Base-by-base conservation (phyloP, 2,329 filamentous ascomycete species). In the Beauveria sp. region DNA sequence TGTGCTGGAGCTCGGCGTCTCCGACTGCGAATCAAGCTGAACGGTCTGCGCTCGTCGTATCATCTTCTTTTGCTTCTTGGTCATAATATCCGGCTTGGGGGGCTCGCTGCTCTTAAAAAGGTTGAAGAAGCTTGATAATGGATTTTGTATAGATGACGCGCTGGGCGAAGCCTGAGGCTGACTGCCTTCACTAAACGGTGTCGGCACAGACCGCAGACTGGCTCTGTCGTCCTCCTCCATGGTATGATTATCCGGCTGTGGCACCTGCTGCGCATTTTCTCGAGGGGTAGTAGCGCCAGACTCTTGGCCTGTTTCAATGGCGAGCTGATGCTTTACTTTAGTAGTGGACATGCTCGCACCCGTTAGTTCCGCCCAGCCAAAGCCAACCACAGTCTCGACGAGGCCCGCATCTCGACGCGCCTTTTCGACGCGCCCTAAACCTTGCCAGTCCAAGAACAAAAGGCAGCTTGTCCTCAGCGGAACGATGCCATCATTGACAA, bases 401-500 rank as follows among this genome's bases (percentile, higher is more conserved):
- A 98, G 78, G 0, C 93, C 93, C 63, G 93, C 96, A 71, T 96
- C 93, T 71, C 95, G 81, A 24, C 93, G 85, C 12, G 95, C 93
- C 74, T 99, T 99, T 66, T 98, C 92, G 1, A 99, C 95, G 45
- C 91, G 88, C 5, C 89, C 93, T 3, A 99, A 78, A 0, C 95
- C 95, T 74, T 93, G 89, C 95, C 95, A 99, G 71, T 99, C 95
- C 1, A 99, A 78, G 70, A 99, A 99, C 6, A 99, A 77, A n/a
- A 99, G 79, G 73, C 93, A 99, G 65, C 93, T 98, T 5, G 95
- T 99, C 24, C 95, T 86, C 40, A 99, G 77, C 3, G 95, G 95
- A 5, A 99, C 95, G 67, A 99, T 97, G 3, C 93, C 93, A 74
- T 98, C 93, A 70, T 98, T 98, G 67, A 98, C 93, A 14, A 98